Evolutionary conservation across 495 filamentous ascomycete species (phyloP), one percentile per base, ranked within the genome.

Genomic region (Tuber microsphaerosporum): DNA sequence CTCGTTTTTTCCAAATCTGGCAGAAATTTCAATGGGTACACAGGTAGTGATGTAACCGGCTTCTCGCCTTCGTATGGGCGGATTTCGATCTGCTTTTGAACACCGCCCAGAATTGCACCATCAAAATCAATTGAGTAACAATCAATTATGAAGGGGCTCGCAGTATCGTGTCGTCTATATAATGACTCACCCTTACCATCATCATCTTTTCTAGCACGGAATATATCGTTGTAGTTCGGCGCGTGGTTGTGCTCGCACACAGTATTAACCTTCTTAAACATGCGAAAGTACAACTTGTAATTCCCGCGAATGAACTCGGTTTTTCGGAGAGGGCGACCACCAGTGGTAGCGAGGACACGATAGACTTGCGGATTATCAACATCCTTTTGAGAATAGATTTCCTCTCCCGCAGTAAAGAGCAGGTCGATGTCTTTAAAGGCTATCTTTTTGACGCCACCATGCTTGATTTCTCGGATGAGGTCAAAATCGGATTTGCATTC

Each of bases 41-140:
- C 56, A 14, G 56, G 56, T 7, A 65, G 56, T 34, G 56, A 65
- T 65, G 26, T 65, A 65, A 65, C 56, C 26, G 56, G 56, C 7
- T 65, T 65, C 14, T 65, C 56, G 14, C 56, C 56, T 65, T 65
- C 56, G 26, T 65, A 65, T 0, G 56, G 56, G 31, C 56, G 56
- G 5, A 65, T 65, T 34, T 65, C 56, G 31, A 65, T 65, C 56
- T 65, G 56, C 56, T 65, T 65, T 34, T 65, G 56, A 19, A 65
- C 56, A 65, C 56, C 56, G 26, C 56, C 56, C 12, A 65, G 56
- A 65, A 19, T 26, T 34, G 17, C 16, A 7, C 56, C 56, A 34
- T 65, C 56, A 31, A 65, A 65, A 65, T 65, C 56, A 34, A 65
- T 65, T 19, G 56, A 65, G 26, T 65, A 65, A 34, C 56, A 65